Evolutionary conservation across 2,329 filamentous ascomycete genomes (phyloP).

Genomic region (Chalaropsis thielavioides): DNA sequence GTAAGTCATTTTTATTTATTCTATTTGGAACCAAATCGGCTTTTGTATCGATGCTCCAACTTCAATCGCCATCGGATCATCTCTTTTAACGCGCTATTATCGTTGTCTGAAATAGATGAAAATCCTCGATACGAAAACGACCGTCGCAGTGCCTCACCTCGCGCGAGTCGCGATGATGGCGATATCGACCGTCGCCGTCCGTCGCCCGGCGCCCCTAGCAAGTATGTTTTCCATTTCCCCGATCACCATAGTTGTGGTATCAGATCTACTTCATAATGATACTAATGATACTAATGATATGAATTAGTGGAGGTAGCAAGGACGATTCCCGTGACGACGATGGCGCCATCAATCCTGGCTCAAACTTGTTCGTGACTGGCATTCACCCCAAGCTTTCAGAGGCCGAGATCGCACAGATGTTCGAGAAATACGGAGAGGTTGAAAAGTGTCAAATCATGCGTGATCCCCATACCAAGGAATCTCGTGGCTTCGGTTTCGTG

Average conservation of each 20-base stretch:
- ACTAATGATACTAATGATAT: conserved; percentile 10
- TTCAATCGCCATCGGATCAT: neutral
- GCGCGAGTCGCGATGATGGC: conserved; percentile 44
- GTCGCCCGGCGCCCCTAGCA: conserved; percentile 45
- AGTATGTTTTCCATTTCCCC: conserved; percentile 32
- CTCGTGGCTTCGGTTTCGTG: conserved; percentile 96
- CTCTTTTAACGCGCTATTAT: neutral
- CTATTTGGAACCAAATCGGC: neutral
- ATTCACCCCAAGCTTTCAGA: conserved; percentile 89
- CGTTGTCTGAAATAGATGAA: conserved; percentile 37
- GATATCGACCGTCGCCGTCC: conserved; percentile 40
- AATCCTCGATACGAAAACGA: conserved; percentile 51
- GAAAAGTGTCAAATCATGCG: conserved; percentile 99
- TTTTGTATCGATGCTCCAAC: neutral
- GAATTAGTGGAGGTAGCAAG: conserved; percentile 32
- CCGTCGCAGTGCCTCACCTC: conserved; percentile 51
- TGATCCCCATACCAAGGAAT: conserved; percentile 96
- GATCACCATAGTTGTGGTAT: neutral
- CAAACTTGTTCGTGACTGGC: conserved; percentile 96
- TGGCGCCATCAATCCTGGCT: conserved; percentile 78
- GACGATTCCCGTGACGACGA: conserved; percentile 50
- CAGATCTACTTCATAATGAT: neutral
- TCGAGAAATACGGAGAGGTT: conserved; percentile 97
- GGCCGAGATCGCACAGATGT: conserved; percentile 81
- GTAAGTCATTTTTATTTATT: conserved; percentile 25